These are phyloP conservation scores for Penicillium sclerotigenum DNA, from an alignment of 2,329 filamentous ascomycete species.

Conservation along the genomic window DNA sequence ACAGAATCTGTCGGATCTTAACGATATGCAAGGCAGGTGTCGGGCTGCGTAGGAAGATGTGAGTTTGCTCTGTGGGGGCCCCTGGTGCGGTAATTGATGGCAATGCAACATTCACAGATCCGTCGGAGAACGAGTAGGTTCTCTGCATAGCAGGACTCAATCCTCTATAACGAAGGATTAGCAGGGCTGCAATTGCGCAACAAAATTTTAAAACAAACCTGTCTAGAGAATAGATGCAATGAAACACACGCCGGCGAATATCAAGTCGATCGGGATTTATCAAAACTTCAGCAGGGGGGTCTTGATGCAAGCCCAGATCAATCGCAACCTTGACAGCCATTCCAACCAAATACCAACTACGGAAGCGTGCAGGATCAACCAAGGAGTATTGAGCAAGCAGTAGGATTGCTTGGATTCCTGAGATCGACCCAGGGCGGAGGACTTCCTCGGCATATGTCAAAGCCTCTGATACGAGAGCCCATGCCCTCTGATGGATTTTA, in stretches of 20 bases:
- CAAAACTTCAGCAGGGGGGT: constrained; percentile 69
- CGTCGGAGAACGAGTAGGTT: constrained; percentile 91
- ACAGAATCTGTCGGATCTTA: constrained; percentile 79
- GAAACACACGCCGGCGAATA: constrained; percentile 77
- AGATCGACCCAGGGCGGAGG: constrained; percentile 76
- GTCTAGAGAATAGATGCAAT: constrained; percentile 86
- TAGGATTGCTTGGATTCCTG: constrained; percentile 82
- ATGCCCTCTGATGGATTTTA: constrained; percentile 60
- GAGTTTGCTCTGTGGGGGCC: constrained; percentile 40
- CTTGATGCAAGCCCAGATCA: constrained; percentile 89
- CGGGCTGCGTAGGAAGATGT: constrained; percentile 55
- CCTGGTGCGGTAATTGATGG: constrained; percentile 54
- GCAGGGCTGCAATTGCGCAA: background rate
- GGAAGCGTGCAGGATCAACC: constrained; percentile 85
- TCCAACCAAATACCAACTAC: constrained; percentile 90
- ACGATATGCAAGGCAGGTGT: constrained; percentile 76
- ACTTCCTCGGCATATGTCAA: constrained; percentile 77
- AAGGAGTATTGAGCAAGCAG: constrained; percentile 86
- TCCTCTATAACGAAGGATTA: constrained; percentile 52
- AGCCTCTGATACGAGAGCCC: constrained; percentile 62
- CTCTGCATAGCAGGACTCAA: constrained; percentile 85
- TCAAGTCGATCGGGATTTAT: constrained; percentile 70
- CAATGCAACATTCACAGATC: constrained; percentile 76
- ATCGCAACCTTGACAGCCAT: constrained; percentile 83
- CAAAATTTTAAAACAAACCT: constrained; percentile 52